phyloP scores from a whole-genome alignment of 192 early-diverging fungal species.

The Coemansia sp. region DNA sequence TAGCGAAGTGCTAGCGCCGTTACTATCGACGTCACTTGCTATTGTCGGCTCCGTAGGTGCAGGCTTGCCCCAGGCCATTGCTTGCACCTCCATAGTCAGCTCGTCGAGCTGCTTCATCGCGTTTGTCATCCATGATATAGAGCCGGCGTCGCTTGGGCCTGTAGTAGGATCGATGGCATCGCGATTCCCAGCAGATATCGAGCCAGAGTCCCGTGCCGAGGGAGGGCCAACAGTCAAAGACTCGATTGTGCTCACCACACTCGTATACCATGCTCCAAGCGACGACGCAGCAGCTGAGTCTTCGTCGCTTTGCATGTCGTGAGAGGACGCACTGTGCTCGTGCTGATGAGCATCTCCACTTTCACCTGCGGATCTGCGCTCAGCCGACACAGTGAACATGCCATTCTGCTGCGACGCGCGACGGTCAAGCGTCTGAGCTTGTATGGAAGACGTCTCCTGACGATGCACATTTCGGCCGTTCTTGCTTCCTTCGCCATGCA shows the following conservation, averaged over 20 bases:
- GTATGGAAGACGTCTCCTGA: background rate
- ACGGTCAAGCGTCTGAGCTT: constrained; percentile 21
- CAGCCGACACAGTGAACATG: constrained; percentile 9
- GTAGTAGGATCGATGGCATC: constrained; percentile 4
- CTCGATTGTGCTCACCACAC: constrained; percentile 12
- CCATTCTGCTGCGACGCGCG: constrained; percentile 6
- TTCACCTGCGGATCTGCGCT: background rate
- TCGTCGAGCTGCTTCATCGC: constrained; percentile 25
- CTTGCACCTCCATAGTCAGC: constrained; percentile 15
- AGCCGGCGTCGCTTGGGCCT: background rate
- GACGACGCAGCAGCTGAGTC: background rate
- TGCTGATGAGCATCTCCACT: background rate
- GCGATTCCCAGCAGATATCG: background rate
- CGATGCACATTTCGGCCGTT: background rate
- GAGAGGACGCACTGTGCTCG: background rate
- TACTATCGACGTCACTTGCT: background rate
- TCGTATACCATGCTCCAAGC: constrained; percentile 12
- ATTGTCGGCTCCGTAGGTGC: background rate
- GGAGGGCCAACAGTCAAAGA: constrained; percentile 8
- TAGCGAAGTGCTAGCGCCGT: background rate
- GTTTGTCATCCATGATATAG: constrained; percentile 24
- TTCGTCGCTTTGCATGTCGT: background rate
- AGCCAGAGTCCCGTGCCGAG: background rate
- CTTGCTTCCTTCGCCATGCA: constrained; percentile 5
- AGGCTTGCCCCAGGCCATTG: constrained; percentile 20